Evolutionary conservation across 129 eudicot genomes (phyloP), one percentile per base, ranked within the genome.

Genomic region (Tagetes erecta): DNA sequence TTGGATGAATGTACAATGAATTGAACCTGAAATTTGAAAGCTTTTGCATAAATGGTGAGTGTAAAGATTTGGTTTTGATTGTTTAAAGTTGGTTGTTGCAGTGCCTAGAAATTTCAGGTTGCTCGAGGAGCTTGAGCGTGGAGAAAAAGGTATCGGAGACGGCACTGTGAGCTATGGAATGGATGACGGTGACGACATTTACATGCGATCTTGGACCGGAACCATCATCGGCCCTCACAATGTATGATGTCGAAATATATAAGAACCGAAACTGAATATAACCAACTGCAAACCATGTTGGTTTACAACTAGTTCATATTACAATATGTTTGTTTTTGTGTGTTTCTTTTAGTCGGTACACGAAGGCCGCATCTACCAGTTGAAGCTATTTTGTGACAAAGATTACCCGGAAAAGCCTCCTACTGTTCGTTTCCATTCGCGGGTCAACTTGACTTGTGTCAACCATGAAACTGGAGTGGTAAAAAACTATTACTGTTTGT

Each of bases 331-430:
- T 8, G 44, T 62, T 40, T 73, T 57, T 33, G 30, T 55, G 52
- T 56, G 75, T 13, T 83, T 72, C 53, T 44, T 44, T 1, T 85
- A 91, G 97, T 86, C 92, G 57, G 97, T 88, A 30, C 97, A 91
- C 37, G 95, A 91, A 79, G 97, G 97, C 2, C 92, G 95, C 9
- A 91, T 91, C 47, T 91, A 91, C 84, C 97, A 91, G 69, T 79
- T 91, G 87, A 91, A 91, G 92, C 85, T 91, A 34, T 91, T 91
- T 73, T 91, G 97, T 66, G 96, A 91, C 92, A 88, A 91, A 75
- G 97, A 91, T 84, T 91, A 91, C 70, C 95, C 97, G 4, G 97
- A 91, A 89, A 91, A 91, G 88, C 90, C 95, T 64, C 97, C 97
- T 45, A 83, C 73, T 73, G 97, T 91, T 50, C 92, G 92, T 66